These are phyloP conservation scores for Stagonosporopsis vannaccii DNA, from an alignment of 2,329 filamentous ascomycete genomes.

Conservation along the genomic window DNA sequence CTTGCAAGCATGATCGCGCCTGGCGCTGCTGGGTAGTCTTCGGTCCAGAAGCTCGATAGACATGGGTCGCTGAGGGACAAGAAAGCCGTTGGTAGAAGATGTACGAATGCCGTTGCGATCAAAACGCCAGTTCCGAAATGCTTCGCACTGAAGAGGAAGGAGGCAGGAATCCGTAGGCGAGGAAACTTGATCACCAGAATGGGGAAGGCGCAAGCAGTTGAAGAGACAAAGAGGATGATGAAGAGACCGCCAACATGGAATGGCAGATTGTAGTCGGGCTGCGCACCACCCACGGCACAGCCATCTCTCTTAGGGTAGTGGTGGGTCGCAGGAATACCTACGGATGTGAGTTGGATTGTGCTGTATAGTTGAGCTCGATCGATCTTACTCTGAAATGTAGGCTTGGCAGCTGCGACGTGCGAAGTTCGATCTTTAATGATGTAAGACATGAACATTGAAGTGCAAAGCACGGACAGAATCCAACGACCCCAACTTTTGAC, in stretches of 20 bases:
- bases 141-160: constrained; percentile 65
- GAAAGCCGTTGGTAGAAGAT: constrained; percentile 69
- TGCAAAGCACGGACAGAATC: constrained; percentile 36
- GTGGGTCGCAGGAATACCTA: constrained; percentile 13
- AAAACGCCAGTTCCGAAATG: constrained; percentile 76
- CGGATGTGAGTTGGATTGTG: not conserved
- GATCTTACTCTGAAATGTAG: constrained; percentile 23
- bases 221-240: constrained; percentile 44
- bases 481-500: constrained; percentile 31
- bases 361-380: not conserved
- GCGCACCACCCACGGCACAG: constrained; percentile 32
- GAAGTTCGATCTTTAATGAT: constrained; percentile 13
- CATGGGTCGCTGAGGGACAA: constrained; percentile 53
- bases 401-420: constrained; percentile 4
- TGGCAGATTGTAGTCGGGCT: constrained; percentile 37
- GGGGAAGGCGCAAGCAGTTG: constrained; percentile 65
- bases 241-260: constrained; percentile 45
- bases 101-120: constrained; percentile 84
- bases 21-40: constrained; percentile 66
- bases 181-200: constrained; percentile 67
- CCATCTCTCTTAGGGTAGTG: constrained; percentile 25
- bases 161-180: constrained; percentile 64
- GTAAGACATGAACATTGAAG: constrained; percentile 34
- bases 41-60: constrained; percentile 65
- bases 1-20: constrained; percentile 69